Percentiles rank a stretch among this genome's conserved stretches.
Conservation (phyloP, 1,139 yeast species). For the Geotrichum reessii region DNA sequence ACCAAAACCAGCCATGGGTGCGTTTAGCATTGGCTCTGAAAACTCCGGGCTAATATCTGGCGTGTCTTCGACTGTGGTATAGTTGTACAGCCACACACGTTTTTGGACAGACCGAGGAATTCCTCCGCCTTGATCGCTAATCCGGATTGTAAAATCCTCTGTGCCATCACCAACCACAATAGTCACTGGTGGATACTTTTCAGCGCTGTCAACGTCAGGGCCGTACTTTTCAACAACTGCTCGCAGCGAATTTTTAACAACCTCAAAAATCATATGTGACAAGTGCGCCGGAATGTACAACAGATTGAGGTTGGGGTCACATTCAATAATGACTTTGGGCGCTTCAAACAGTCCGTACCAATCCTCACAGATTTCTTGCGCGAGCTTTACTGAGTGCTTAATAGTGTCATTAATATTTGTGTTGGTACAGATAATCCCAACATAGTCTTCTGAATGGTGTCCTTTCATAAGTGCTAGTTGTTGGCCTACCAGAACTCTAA, state of each 20-base stretch:
- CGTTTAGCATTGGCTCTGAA: conserved; percentile 46
- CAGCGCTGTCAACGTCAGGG: conserved; percentile 36
- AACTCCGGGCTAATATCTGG: conserved; percentile 52
- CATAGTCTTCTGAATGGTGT: conserved; percentile 50
- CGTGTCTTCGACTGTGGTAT: conserved; percentile 66
- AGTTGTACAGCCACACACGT: conserved; percentile 72
- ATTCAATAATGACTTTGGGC: conserved; percentile 67
- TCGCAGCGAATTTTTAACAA: conserved; percentile 72
- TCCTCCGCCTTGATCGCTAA: conserved; percentile 82
- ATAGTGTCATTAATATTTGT: conserved; percentile 75
- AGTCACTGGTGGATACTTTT: conserved; percentile 62
- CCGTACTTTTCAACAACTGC: conserved; percentile 77
- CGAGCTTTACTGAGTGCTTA: conserved; percentile 78
- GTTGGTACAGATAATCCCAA: conserved; percentile 76
- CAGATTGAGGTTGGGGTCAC: conserved; percentile 61
- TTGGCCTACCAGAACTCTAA: conserved; percentile 82
- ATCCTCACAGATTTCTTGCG: conserved; percentile 79
- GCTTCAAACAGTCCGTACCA: conserved; percentile 80
- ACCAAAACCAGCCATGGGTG: conserved; percentile 85
- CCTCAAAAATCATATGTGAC: conserved; percentile 82
- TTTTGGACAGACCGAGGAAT: conserved; percentile 72
- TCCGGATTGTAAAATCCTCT: conserved; percentile 74
- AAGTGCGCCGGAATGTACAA: conserved; percentile 88
- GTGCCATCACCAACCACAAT: conserved; percentile 71
- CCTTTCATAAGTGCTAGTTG: conserved; percentile 74